Evolutionary conservation across 768 basidiomycete genomes (phyloP).

Genomic region (Trametes coccinea): DNA sequence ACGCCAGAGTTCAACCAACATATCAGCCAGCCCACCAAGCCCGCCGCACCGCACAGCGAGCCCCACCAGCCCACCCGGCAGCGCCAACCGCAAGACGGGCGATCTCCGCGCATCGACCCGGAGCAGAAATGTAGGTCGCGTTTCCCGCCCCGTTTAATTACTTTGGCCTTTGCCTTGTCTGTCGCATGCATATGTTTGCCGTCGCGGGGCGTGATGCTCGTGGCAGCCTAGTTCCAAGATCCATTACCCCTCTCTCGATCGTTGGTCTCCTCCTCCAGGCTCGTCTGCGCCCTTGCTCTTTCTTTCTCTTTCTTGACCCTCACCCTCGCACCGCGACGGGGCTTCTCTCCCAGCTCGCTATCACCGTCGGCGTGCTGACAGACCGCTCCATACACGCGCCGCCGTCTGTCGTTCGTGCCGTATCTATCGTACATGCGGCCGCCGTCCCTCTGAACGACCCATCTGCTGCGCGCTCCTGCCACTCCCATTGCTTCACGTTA

Average conservation of each 20-base stretch:
- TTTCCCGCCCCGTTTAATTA: background rate
- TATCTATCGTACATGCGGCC: background rate
- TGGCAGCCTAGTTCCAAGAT: conserved; percentile 18
- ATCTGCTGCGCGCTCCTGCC: background rate
- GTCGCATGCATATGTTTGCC: background rate
- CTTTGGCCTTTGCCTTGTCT: background rate
- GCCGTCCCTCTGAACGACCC: background rate
- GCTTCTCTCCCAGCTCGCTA: background rate
- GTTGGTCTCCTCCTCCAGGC: conserved; percentile 1
- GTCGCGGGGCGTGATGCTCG: conserved; percentile 12
- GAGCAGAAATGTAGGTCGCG: conserved; percentile 11
- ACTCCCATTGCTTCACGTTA: background rate
- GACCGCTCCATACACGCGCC: background rate
- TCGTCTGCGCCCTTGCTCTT: background rate
- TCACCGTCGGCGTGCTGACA: background rate
- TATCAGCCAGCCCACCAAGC: background rate
- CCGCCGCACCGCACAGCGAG: background rate
- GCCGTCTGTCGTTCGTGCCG: background rate
- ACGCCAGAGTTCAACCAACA: no score
- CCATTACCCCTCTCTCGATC: conserved; percentile 5
- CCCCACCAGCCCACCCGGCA: background rate
- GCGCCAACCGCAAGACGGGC: background rate
- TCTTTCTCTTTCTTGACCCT: background rate
- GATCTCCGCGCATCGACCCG: background rate
- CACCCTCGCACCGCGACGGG: background rate